phyloP scores from a whole-genome alignment of 495 filamentous ascomycete species.

The Penicillium manginii region DNA sequence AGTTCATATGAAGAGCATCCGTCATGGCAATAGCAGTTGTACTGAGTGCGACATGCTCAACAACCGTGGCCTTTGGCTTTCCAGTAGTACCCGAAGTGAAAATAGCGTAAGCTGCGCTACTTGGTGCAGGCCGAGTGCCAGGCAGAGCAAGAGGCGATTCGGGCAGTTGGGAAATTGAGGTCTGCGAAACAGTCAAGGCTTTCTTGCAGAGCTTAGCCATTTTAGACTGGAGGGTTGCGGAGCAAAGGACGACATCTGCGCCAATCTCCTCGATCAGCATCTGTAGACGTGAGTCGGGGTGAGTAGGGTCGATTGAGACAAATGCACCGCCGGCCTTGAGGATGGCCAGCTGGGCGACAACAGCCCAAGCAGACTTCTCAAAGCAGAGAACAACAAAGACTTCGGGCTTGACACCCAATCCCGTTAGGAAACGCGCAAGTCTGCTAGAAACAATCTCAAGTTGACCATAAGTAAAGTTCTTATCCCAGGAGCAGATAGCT shows the following conservation, averaged over 20 bases:
- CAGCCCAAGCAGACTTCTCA: constrained; percentile 59
- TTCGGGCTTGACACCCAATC: constrained; percentile 49
- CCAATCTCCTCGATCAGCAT: constrained; percentile 55
- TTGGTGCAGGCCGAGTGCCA: constrained; percentile 17
- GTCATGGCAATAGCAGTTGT: constrained; percentile 37
- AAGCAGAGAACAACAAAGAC: constrained; percentile 58
- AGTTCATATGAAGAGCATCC: constrained; percentile 48
- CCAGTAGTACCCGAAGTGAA: constrained; percentile 58
- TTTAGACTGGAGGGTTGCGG: constrained; percentile 34
- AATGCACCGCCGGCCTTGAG: constrained; percentile 63
- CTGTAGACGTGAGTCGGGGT: constrained; percentile 57
- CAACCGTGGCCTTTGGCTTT: constrained; percentile 52
- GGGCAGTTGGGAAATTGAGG: constrained; percentile 34
- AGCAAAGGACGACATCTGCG: constrained; percentile 45
- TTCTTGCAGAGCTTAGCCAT: constrained; percentile 35
- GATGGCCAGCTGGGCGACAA: constrained; percentile 58
- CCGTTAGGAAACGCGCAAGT: constrained; percentile 39
- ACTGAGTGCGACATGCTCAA: constrained; percentile 47
- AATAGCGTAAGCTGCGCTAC: constrained; percentile 50
- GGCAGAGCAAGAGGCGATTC: constrained; percentile 20
- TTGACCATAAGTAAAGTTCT: constrained; percentile 49
- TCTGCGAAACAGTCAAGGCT: constrained; percentile 35
- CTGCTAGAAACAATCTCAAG: constrained; percentile 41
- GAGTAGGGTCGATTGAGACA: constrained; percentile 59
- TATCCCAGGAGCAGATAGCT: constrained; percentile 55